A percentile compares a stretch with the other conserved stretches of the same genome.
These are phyloP conservation scores for Ascochyta rabiei DNA, from an alignment of 2,329 filamentous ascomycete species.

Conservation along the genomic window DNA sequence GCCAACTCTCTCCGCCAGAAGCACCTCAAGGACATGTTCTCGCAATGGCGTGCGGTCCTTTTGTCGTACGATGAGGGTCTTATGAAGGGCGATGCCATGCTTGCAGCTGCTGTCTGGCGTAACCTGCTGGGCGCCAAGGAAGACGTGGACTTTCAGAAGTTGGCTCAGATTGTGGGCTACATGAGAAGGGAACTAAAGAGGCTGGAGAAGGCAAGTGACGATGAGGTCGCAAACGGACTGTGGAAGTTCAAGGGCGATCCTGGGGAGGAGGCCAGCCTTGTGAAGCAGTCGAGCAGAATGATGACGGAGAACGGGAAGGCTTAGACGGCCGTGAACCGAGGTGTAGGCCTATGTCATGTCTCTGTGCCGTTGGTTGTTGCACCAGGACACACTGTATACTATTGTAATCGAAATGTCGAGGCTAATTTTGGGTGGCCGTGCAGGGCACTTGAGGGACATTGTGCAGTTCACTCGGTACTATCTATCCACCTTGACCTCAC, in stretches of 20 bases:
- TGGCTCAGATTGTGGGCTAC: slow-evolving; percentile 68
- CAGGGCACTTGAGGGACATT: not conserved
- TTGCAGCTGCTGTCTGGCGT: slow-evolving; percentile 86
- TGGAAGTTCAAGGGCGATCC: slow-evolving; percentile 59
- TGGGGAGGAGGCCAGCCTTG: slow-evolving; percentile 42
- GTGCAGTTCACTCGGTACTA: not conserved
- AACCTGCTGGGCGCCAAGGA: slow-evolving; percentile 83
- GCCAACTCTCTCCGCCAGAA: slow-evolving; percentile 62
- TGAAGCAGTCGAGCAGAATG: slow-evolving; percentile 32
- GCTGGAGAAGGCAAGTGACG: slow-evolving; percentile 61
- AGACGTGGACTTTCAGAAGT: slow-evolving; percentile 64
- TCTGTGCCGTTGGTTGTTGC: not conserved
- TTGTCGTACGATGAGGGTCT: slow-evolving; percentile 85
- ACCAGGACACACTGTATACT: slow-evolving; percentile 4
- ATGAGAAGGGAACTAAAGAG: slow-evolving; percentile 63
- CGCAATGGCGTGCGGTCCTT: slow-evolving; percentile 88
- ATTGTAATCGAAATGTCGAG: slow-evolving; percentile 6
- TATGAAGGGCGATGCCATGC: slow-evolving; percentile 74
- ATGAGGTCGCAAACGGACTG: slow-evolving; percentile 54
- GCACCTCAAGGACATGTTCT: slow-evolving; percentile 83
- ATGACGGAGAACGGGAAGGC: slow-evolving; percentile 28
- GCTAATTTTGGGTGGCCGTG: not conserved
- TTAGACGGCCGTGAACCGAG: not conserved
- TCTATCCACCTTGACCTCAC: no score
- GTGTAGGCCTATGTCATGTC: not conserved